A percentile compares a stretch with the other conserved stretches of the same genome.
These are phyloP conservation scores for Drechslerella dactyloides DNA, from an alignment of 2,329 filamentous ascomycete species.

Conservation along the genomic window DNA sequence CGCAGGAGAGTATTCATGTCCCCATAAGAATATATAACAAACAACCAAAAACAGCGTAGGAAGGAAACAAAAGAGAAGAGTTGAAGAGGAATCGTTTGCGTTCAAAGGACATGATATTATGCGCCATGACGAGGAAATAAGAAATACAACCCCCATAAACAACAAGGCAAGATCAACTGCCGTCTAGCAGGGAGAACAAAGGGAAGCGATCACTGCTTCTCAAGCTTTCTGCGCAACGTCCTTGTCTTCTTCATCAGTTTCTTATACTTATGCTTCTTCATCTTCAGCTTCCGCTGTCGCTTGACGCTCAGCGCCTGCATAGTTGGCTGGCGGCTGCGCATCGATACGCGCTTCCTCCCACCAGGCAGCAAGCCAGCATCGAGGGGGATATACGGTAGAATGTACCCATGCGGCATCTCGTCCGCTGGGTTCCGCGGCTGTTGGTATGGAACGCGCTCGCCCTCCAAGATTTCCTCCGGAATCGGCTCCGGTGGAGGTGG, in stretches of 20 bases:
- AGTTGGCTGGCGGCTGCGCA: constrained; percentile 62
- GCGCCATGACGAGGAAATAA: constrained; percentile 22
- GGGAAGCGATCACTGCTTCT: constrained; percentile 35
- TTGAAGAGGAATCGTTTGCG: background rate
- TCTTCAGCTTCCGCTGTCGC: constrained; percentile 91
- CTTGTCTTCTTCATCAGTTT: constrained; percentile 94
- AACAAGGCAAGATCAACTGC: constrained; percentile 4
- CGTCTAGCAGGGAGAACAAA: background rate
- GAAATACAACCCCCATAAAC: constrained; percentile 3
- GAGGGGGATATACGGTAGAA: background rate
- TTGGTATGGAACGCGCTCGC: constrained; percentile 11
- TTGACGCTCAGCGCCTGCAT: constrained; percentile 90
- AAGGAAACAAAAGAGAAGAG: constrained; percentile 29
- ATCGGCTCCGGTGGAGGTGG: constrained; percentile 77
- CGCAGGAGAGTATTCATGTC: constrained; percentile 8
- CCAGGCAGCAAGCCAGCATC: constrained; percentile 38
- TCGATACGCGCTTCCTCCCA: constrained; percentile 61
- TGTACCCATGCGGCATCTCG: background rate
- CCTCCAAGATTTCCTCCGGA: constrained; percentile 56
- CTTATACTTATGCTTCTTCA: constrained; percentile 99
- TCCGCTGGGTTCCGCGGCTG: background rate
- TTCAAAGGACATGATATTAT: constrained; percentile 18
- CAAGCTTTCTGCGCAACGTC: constrained; percentile 81
- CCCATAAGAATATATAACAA: background rate
- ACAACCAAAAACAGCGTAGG: constrained; percentile 3